Conservation (phyloP, 345 rosid species). For the Syzygium grande region DNA sequence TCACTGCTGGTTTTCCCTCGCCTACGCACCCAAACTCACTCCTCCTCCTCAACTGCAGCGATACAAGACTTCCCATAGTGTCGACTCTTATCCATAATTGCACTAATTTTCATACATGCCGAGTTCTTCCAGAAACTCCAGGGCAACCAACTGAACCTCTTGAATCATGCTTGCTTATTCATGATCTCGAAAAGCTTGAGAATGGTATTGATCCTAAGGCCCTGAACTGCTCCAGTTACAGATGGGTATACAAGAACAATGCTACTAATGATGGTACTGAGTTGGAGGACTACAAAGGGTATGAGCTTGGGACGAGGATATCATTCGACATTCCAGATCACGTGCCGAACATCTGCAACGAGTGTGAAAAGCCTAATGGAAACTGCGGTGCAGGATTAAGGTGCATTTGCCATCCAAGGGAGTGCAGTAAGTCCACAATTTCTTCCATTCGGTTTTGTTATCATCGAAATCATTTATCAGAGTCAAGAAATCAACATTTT, state of each 20-base stretch:
- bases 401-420: slow-evolving; percentile 59
- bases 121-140: background rate
- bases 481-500: background rate
- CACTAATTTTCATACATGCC: background rate
- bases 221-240: slow-evolving; percentile 27
- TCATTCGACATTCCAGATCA: slow-evolving; percentile 54
- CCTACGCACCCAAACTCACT: slow-evolving; percentile 13
- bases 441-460: background rate
- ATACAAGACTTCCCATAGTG: background rate
- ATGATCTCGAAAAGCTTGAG: slow-evolving; percentile 12
- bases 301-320: slow-evolving; percentile 25
- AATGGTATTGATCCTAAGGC: slow-evolving; percentile 26
- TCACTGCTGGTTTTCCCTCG: slow-evolving; percentile 30
- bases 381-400: slow-evolving; percentile 53
- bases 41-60: slow-evolving; percentile 33
- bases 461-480: background rate
- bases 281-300: background rate
- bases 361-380: slow-evolving; percentile 52
- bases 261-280: background rate
- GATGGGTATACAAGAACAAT: slow-evolving; percentile 14
- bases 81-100: slow-evolving; percentile 1
- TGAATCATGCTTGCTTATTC: slow-evolving; percentile 21
- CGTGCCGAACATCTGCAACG: slow-evolving; percentile 43
- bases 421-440: slow-evolving; percentile 45
- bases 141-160: background rate